Conservation (phyloP, 225 moss, liverwort and hornwort genomes). For the Lunularia cruciata region DNA sequence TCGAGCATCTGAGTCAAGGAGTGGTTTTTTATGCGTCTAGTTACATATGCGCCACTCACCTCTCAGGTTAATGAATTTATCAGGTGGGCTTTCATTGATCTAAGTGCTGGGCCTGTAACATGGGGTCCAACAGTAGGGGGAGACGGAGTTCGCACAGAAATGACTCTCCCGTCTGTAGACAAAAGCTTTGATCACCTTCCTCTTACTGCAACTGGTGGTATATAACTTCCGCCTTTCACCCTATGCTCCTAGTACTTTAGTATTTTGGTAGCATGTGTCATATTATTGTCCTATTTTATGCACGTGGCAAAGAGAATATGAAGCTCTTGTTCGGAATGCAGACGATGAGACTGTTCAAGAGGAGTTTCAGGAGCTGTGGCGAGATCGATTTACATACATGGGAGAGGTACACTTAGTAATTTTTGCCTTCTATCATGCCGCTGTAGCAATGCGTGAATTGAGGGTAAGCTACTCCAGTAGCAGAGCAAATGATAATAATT, state of each 20-base stretch:
- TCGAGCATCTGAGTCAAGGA: too few relatives aligned
- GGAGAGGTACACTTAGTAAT: conserved; percentile 36
- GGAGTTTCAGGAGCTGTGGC: conserved; percentile 85
- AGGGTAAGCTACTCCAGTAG: too few relatives aligned
- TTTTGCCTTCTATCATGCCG: neutral
- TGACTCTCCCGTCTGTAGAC: conserved; percentile 78
- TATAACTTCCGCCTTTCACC: neutral
- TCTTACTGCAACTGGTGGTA: conserved; percentile 5
- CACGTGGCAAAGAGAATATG: neutral
- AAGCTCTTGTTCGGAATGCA: conserved; percentile 11
- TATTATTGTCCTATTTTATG: too few relatives aligned
- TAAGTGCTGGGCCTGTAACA: conserved; percentile 82
- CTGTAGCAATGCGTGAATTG: too few relatives aligned
- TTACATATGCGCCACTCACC: too few relatives aligned
- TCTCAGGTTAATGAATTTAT: neutral
- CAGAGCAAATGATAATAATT: too few relatives aligned
- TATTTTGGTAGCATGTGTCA: neutral
- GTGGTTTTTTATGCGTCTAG: too few relatives aligned
- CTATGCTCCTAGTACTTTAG: neutral
- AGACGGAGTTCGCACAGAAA: conserved; percentile 87
- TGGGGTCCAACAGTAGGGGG: conserved; percentile 99
- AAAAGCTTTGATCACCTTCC: conserved; percentile 50
- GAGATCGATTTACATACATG: conserved; percentile 64
- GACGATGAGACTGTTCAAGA: conserved; percentile 63
- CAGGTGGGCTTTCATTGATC: conserved; percentile 90